phyloP scores from a whole-genome alignment of 2,329 filamentous ascomycete species.

The Neonectria faginata region DNA sequence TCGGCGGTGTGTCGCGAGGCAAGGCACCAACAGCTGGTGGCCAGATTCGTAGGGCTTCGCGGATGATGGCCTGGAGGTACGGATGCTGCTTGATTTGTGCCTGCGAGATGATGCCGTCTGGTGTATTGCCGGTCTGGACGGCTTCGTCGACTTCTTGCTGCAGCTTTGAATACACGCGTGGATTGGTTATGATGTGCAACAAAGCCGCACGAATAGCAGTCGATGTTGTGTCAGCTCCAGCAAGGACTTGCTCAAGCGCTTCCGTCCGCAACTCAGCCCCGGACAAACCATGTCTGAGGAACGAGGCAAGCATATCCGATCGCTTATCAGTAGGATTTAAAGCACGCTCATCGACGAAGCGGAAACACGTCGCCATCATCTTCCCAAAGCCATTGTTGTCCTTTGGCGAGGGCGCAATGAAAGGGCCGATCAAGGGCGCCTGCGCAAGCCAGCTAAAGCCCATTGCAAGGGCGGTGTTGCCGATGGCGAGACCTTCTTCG shows the following conservation, averaged over 20 bases:
- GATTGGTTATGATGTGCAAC: constrained; percentile 63
- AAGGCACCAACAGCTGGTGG: constrained; percentile 56
- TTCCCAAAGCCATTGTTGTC: constrained; percentile 50
- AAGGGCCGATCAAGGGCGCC: constrained; percentile 43
- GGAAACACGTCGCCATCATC: constrained; percentile 49
- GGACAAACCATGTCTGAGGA: constrained; percentile 53
- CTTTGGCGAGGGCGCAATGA: constrained; percentile 44
- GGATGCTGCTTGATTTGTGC: constrained; percentile 54
- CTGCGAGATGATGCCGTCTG: constrained; percentile 40
- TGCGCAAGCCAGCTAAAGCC: constrained; percentile 47
- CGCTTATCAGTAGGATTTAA: constrained; percentile 41
- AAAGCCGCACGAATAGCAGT: constrained; percentile 58
- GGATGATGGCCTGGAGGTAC: constrained; percentile 63
- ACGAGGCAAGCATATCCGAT: constrained; percentile 57
- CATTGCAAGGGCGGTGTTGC: constrained; percentile 43
- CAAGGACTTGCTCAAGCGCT: constrained; percentile 50
- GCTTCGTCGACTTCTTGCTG: constrained; percentile 62
- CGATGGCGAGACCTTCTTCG: constrained; percentile 49
- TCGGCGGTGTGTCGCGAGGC: constrained; percentile 46
- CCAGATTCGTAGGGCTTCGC: constrained; percentile 60
- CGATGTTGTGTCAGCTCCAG: constrained; percentile 54
- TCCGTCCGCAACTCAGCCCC: constrained; percentile 51
- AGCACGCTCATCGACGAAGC: constrained; percentile 44
- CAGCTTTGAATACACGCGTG: constrained; percentile 59
- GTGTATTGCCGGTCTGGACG: constrained; percentile 52